A percentile compares a stretch with the other conserved stretches of the same genome.
Evolutionary conservation across 2,329 filamentous ascomycete genomes (phyloP).

Genomic region (Gnomoniopsis smithogilvyi): DNA sequence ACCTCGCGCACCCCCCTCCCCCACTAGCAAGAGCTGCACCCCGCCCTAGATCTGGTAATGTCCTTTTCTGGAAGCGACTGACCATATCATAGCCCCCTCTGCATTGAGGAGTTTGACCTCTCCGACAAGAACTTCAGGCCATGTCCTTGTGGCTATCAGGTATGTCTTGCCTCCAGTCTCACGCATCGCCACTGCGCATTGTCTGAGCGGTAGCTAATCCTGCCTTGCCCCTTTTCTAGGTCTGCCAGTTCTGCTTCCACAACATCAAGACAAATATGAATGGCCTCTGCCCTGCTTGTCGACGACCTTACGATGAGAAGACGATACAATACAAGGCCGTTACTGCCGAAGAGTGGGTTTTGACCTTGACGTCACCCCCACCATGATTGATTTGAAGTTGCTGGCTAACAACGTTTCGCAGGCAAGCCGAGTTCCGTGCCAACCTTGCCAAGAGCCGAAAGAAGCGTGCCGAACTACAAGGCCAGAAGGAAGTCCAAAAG

Average conservation of each 20-base stretch:
- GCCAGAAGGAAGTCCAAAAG: slow-evolving; percentile 94
- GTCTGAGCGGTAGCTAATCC: slow-evolving; percentile 18
- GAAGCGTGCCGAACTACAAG: slow-evolving; percentile 76
- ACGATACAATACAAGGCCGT: slow-evolving; percentile 97
- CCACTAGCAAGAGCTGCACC: neutral
- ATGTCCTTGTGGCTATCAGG: slow-evolving; percentile 97
- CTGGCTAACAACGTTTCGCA: slow-evolving; percentile 34
- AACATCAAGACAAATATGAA: slow-evolving; percentile 99
- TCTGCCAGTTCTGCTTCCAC: slow-evolving; percentile 99
- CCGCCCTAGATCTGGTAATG: slow-evolving; percentile 18
- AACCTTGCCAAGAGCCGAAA: slow-evolving; percentile 89
- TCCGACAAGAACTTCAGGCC: slow-evolving; percentile 96
- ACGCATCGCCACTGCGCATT: slow-evolving; percentile 10
- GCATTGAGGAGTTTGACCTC: slow-evolving; percentile 98
- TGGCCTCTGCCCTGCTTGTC: slow-evolving; percentile 93
- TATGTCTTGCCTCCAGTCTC: slow-evolving; percentile 38
- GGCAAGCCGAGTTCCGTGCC: slow-evolving; percentile 70
- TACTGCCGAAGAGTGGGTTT: slow-evolving; percentile 84
- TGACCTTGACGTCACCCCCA: neutral
- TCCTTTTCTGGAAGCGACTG: slow-evolving; percentile 23
- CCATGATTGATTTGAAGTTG: neutral
- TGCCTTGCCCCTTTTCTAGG: slow-evolving; percentile 48
- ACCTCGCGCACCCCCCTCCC: slow-evolving; percentile 19
- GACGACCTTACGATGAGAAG: slow-evolving; percentile 92
- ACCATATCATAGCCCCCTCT: slow-evolving; percentile 69